A percentile compares a stretch with the other conserved stretches of the same genome.
These are phyloP conservation scores for Phytophthora syringae DNA, from an alignment of 352 stramenopile species.

Conservation along the genomic window DNA sequence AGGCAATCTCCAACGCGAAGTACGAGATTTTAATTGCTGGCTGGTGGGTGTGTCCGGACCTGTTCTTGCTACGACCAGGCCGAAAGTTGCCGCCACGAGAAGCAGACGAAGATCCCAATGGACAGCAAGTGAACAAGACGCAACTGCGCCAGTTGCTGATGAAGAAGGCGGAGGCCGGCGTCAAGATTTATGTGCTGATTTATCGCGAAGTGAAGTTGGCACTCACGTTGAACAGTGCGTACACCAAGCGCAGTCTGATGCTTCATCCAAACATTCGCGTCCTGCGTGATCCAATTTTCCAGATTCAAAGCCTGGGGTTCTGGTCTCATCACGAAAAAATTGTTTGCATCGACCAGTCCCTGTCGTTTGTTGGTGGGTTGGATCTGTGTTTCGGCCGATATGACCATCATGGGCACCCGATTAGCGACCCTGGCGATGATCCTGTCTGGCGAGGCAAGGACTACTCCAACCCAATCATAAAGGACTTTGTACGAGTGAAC, in stretches of 20 bases:
- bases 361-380: constrained; percentile 85
- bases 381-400: constrained; percentile 92
- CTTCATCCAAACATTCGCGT: constrained; percentile 90
- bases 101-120: constrained; percentile 33
- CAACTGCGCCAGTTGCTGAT: constrained; percentile 82
- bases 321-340: constrained; percentile 96
- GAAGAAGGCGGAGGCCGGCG: constrained; percentile 76
- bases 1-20: constrained; percentile 87
- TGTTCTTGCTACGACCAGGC: constrained; percentile 79
- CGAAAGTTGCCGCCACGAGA: constrained; percentile 54
- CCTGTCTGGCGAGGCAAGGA: constrained; percentile 87
- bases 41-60: constrained; percentile 90
- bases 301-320: constrained; percentile 90
- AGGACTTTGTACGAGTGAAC: constrained; percentile 89
- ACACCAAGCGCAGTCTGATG: constrained; percentile 84
- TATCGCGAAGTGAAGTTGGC: constrained; percentile 91
- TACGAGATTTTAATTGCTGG: constrained; percentile 91
- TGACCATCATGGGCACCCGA: constrained; percentile 76
- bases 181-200: constrained; percentile 92
- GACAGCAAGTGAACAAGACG: constrained; percentile 64
- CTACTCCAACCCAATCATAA: constrained; percentile 91
- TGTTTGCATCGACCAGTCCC: constrained; percentile 88
- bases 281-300: constrained; percentile 90
- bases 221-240: constrained; percentile 89
- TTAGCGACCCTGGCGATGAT: constrained; percentile 70